Percentiles rank a stretch among this genome's conserved stretches.
phyloP scores from a whole-genome alignment of 768 basidiomycete genomes.

The Hygrocybe punicea region DNA sequence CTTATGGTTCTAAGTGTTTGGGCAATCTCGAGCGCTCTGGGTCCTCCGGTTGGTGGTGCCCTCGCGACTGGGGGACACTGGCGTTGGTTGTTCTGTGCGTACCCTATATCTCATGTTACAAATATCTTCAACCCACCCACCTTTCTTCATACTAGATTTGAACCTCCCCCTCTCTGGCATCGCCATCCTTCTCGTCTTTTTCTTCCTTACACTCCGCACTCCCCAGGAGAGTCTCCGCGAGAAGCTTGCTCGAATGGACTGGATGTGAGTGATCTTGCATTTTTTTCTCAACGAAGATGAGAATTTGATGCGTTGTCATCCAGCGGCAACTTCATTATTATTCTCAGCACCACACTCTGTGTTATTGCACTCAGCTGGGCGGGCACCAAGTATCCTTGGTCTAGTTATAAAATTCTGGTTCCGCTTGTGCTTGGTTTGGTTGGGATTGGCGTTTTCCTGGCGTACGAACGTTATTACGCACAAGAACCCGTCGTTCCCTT shows the following conservation, averaged over 20 bases:
- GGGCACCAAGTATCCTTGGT: slow-evolving; percentile 45
- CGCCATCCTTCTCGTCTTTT: slow-evolving; percentile 23
- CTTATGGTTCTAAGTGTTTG: slow-evolving; percentile 24
- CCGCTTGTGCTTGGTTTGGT: slow-evolving; percentile 43
- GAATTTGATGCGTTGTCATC: not conserved
- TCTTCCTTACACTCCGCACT: slow-evolving; percentile 33
- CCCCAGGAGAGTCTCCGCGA: slow-evolving; percentile 33
- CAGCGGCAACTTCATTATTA: slow-evolving; percentile 44
- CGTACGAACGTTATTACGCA: slow-evolving; percentile 37
- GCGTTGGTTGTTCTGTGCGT: slow-evolving; percentile 43
- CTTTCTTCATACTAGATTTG: slow-evolving; percentile 27
- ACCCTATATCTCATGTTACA: not conserved
- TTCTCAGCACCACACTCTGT: slow-evolving; percentile 32
- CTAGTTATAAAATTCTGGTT: slow-evolving; percentile 36
- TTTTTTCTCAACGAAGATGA: not conserved
- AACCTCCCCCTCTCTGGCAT: slow-evolving; percentile 39
- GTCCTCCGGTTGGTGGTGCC: slow-evolving; percentile 37
- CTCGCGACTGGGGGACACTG: slow-evolving; percentile 33
- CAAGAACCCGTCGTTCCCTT: slow-evolving; percentile 23
- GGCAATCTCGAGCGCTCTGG: slow-evolving; percentile 34
- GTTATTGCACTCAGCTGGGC: slow-evolving; percentile 49
- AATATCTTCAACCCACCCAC: not conserved
- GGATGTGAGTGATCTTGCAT: slow-evolving; percentile 35
- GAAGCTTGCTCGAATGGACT: slow-evolving; percentile 42
- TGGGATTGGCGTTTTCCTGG: slow-evolving; percentile 37